Evolutionary conservation across 2,329 filamentous ascomycete species (phyloP).

Genomic region (Tympanopsis confertula): DNA sequence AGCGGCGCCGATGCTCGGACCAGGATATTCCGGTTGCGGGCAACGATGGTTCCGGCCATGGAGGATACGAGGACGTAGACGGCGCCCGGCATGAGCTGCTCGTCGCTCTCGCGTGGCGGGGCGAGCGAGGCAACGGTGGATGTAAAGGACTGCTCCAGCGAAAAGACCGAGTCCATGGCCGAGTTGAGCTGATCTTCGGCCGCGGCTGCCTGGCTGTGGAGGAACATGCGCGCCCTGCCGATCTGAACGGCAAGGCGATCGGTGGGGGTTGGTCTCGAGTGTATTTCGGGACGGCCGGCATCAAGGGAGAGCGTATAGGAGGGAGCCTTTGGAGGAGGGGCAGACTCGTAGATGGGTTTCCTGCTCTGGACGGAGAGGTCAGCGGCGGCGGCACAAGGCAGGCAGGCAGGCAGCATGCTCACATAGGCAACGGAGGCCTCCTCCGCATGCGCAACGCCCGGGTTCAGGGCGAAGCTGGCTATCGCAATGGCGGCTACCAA

Average conservation of each 20-base stretch:
- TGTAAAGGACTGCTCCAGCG: slow-evolving; percentile 82
- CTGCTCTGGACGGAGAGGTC: slow-evolving; percentile 24
- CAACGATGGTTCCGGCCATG: slow-evolving; percentile 88
- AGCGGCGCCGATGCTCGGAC: slow-evolving; percentile 68
- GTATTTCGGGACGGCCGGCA: slow-evolving; percentile 14
- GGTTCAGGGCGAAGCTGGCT: too few relatives aligned
- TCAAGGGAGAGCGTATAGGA: slow-evolving; percentile 8
- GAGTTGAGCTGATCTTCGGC: slow-evolving; percentile 76
- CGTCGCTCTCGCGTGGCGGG: slow-evolving; percentile 71
- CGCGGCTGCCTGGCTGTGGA: slow-evolving; percentile 63
- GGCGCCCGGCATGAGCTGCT: slow-evolving; percentile 77
- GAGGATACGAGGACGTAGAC: slow-evolving; percentile 88
- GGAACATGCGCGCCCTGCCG: slow-evolving; percentile 64
- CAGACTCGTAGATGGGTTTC: slow-evolving; percentile 69
- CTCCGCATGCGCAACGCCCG: too few relatives aligned
- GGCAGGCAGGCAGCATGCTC: neutral
- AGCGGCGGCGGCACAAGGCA: neutral
- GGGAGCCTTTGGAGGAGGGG: slow-evolving; percentile 11
- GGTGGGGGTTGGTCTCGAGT: slow-evolving; percentile 53
- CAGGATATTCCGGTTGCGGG: slow-evolving; percentile 75
- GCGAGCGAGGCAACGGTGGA: slow-evolving; percentile 79
- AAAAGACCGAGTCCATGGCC: slow-evolving; percentile 68
- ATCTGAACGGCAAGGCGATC: slow-evolving; percentile 80
- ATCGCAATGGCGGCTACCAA: too few relatives aligned
- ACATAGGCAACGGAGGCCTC: too few relatives aligned